Conservation (phyloP, 805 yeast genomes). For the Helenozyma baotianmanensis region DNA sequence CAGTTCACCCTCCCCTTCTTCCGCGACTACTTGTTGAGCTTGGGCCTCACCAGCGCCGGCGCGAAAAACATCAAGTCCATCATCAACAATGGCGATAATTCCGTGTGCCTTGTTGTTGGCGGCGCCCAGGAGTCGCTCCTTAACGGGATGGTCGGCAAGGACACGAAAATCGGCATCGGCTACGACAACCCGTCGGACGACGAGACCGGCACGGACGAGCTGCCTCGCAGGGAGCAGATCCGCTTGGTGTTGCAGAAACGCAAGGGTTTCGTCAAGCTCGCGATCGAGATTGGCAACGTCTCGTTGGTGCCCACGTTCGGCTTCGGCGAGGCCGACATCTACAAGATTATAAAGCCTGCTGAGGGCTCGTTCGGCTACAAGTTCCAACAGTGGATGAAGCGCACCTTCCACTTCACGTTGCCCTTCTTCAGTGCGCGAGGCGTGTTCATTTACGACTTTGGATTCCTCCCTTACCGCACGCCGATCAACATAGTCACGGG, state of each 20-base stretch:
- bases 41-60: slow-evolving; percentile 85
- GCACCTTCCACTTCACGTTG: slow-evolving; percentile 71
- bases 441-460: slow-evolving; percentile 86
- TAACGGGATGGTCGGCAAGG: slow-evolving; percentile 33
- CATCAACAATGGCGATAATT: slow-evolving; percentile 56
- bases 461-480: slow-evolving; percentile 79
- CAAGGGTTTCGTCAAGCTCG: slow-evolving; percentile 85
- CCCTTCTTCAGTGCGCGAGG: slow-evolving; percentile 94
- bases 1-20: slow-evolving; percentile 83
- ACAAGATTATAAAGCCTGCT: slow-evolving; percentile 38
- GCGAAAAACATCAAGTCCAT: slow-evolving; percentile 64
- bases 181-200: slow-evolving; percentile 15
- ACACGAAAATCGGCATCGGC: slow-evolving; percentile 33
- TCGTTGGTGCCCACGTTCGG: slow-evolving; percentile 82
- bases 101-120: slow-evolving; percentile 88
- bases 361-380: slow-evolving; percentile 44
- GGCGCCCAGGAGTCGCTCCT: slow-evolving; percentile 90
- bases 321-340: slow-evolving; percentile 79
- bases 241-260: slow-evolving; percentile 72
- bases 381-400: slow-evolving; percentile 71
- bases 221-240: slow-evolving; percentile 29
- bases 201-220: slow-evolving; percentile 6
- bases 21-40: slow-evolving; percentile 74
- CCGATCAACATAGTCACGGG: slow-evolving; percentile 78
- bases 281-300: slow-evolving; percentile 73